Percentiles rank a stretch among this genome's conserved stretches.
Conservation (phyloP, 139 green algal genomes). For the Volvox reticuliferus region DNA sequence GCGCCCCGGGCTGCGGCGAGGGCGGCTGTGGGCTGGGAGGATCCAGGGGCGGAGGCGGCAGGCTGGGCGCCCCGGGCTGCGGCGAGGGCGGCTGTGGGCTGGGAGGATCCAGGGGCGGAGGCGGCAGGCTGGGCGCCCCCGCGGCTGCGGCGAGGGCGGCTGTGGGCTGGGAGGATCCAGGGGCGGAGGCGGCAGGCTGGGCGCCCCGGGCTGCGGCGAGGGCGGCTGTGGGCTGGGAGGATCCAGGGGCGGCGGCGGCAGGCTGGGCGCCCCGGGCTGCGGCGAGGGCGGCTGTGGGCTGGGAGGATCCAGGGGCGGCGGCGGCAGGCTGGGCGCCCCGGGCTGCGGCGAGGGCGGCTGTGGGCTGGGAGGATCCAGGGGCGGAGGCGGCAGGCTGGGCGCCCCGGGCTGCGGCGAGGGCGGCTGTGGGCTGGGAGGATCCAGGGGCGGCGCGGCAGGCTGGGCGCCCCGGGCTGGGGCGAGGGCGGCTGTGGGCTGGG, state of each 20-base stretch:
- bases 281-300: neutral
- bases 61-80: neutral
- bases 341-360: neutral
- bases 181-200: neutral
- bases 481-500: neutral
- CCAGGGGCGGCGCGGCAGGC: neutral
- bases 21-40: neutral
- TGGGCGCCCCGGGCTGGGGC: neutral
- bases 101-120: neutral
- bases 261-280: neutral
- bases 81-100: neutral
- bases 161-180: neutral
- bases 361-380: neutral
- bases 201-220: neutral
- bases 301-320: neutral
- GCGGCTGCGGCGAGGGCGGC: neutral
- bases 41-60: neutral
- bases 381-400: neutral
- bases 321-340: neutral
- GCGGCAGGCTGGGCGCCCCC: neutral
- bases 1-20: neutral
- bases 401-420: neutral
- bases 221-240: neutral
- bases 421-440: neutral
- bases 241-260: neutral